A percentile compares a stretch with the other conserved stretches of the same genome.
phyloP scores from a whole-genome alignment of 257 asterid species.

The Solanum bukasovii region DNA sequence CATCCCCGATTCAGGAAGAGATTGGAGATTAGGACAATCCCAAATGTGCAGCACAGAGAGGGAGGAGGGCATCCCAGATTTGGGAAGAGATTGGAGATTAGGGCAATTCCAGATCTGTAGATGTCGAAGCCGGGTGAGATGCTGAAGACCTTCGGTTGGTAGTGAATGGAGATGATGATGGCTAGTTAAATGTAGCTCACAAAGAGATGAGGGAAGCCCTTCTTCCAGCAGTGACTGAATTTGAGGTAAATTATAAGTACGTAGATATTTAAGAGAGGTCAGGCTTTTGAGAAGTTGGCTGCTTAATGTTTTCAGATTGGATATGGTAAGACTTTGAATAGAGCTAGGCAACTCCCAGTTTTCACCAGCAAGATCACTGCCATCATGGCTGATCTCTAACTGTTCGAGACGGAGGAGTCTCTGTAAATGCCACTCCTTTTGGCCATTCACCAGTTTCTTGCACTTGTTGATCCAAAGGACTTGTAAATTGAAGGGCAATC shows the following conservation, averaged over 20 bases:
- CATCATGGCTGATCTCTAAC: not conserved
- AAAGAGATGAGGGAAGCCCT: not conserved
- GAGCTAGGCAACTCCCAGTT: not conserved
- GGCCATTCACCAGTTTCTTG: not conserved
- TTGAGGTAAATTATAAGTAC: accelerated
- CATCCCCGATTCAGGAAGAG: not conserved
- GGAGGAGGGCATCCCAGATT: no score
- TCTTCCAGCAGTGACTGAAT: not conserved
- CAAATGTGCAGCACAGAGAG: no score
- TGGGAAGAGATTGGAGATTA: no score
- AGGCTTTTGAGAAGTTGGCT: not conserved
- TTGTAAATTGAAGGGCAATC: constrained; percentile 2
- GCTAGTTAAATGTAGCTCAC: accelerated
- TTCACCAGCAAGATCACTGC: not conserved
- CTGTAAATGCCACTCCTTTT: not conserved
- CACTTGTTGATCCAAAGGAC: not conserved
- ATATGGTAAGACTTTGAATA: not conserved
- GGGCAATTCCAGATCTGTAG: not conserved
- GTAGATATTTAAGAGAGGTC: not conserved
- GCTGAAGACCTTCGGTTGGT: not conserved
- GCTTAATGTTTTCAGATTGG: not conserved
- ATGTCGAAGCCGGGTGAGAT: not conserved
- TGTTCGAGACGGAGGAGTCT: not conserved
- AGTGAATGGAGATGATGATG: not conserved
- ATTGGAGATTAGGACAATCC: not conserved